Evolutionary conservation across 2,329 filamentous ascomycete species (phyloP), one percentile per base, ranked within the genome.

Genomic region (Phialocephala sp.): DNA sequence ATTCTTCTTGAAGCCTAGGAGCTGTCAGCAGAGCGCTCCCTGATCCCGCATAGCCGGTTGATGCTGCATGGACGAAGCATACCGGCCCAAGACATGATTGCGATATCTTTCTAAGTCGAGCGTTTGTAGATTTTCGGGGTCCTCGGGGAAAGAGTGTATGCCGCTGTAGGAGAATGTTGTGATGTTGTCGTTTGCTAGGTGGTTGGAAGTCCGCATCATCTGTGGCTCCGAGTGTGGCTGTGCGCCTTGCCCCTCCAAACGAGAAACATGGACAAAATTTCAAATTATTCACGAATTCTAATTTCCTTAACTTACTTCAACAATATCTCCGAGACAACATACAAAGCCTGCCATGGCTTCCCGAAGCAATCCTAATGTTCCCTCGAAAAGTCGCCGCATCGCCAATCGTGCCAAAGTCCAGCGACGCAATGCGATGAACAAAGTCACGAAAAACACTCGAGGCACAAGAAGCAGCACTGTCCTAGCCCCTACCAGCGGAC

Each of bases 1-100:
- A 89, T 96, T 96, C 80, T 97, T 97, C 84, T 95, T 93, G 83
- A 93, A 94, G 71, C 90, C 90, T 91, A 75, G n/a, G 41, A 59
- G 14, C 8, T 76, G 75, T 73, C 73, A 74, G 73, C 65, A 36
- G 14, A 22, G 9, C 43, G 9, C 43, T 36, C n/a, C 6, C 9
- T 18, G 41, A 36, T 54, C 54, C 35, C 52, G 60, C n/a, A 50
- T 37, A 59, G 58, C 54, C 27, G n/a, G 22, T 14, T 11, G 36
- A n/a, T 12, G 57, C 24, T 12, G 39, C 43, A 11, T 14, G 3
- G 43, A 14, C 59, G 24, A 59, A 32, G 39, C 76, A 65, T 79
- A 82, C 81, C 81, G 72, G 80, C 80, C 81, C 81, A 83, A 68
- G 80, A 82, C 81, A 83, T 83, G 72, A 70, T 79, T 74, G 73